Conservation (phyloP, 371 early-diverging fungal genomes). For the Encephalitozoon hellem region DNA sequence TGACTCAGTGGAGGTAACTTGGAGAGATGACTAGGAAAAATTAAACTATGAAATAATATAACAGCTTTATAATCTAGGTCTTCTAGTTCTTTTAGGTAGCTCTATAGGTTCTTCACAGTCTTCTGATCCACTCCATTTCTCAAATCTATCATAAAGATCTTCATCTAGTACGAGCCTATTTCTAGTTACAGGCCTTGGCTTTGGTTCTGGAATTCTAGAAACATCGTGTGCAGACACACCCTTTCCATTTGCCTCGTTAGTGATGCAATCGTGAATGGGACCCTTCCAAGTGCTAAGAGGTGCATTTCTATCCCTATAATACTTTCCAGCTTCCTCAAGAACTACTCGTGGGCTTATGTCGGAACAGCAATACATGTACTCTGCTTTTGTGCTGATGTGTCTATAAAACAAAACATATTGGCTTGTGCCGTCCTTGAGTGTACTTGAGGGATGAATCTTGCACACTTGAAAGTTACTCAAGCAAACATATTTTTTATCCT, state of each 20-base stretch:
- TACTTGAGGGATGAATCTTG: not conserved
- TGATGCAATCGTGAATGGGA: not conserved
- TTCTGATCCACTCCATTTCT: not conserved
- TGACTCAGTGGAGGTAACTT: conserved; percentile 75
- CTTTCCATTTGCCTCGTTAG: not conserved
- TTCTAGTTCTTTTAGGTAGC: not conserved
- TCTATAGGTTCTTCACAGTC: not conserved
- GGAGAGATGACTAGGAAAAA: conserved; percentile 63
- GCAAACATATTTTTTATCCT: not conserved
- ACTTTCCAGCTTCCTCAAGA: not conserved
- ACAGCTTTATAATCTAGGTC: not conserved
- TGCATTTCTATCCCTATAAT: not conserved
- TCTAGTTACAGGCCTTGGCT: not conserved
- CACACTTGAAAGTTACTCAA: not conserved
- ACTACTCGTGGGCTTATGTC: not conserved
- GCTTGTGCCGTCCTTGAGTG: not conserved
- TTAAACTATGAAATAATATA: not conserved
- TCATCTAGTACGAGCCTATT: not conserved
- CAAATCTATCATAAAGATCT: conserved; percentile 22
- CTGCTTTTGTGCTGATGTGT: not conserved
- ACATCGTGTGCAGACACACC: not conserved
- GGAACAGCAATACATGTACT: not conserved
- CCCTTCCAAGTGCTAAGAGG: not conserved
- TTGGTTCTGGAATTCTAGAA: not conserved
- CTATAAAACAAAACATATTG: not conserved